Conservation (phyloP, 345 rosid species). For the Punica granatum region DNA sequence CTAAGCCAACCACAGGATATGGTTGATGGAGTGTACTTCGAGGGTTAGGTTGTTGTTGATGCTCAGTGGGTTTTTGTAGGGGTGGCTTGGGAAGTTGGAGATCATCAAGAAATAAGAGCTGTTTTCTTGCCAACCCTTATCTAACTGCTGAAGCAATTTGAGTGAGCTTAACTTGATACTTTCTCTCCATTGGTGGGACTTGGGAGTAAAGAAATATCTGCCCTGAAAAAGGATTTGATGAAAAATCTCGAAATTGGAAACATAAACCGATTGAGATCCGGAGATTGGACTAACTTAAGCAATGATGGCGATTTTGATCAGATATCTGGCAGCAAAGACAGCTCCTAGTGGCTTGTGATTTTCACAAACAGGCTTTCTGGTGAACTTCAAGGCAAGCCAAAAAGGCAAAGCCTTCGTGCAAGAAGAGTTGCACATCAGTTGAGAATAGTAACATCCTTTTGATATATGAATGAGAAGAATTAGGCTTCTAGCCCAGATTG, state of each 20-base stretch:
- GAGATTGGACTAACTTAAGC: background rate
- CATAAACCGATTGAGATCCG: background rate
- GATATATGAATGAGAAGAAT: background rate
- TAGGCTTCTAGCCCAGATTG: background rate
- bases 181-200: background rate
- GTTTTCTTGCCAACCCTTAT: slow-evolving; percentile 16
- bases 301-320: background rate
- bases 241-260: background rate
- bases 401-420: too few relatives aligned
- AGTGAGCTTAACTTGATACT: background rate
- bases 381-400: too few relatives aligned
- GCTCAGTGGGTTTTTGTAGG: background rate
- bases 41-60: background rate
- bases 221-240: background rate
- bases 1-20: background rate
- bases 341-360: background rate
- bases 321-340: background rate
- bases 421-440: too few relatives aligned
- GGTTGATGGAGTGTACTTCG: background rate
- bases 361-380: background rate
- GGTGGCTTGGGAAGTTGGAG: slow-evolving; percentile 8
- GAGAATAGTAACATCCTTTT: too few relatives aligned
- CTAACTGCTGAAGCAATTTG: slow-evolving; percentile 1
- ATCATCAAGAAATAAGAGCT: background rate
- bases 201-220: background rate